Evolutionary conservation across 352 stramenopile genomes (phyloP).

Genomic region (Phytophthora colocasiae): DNA sequence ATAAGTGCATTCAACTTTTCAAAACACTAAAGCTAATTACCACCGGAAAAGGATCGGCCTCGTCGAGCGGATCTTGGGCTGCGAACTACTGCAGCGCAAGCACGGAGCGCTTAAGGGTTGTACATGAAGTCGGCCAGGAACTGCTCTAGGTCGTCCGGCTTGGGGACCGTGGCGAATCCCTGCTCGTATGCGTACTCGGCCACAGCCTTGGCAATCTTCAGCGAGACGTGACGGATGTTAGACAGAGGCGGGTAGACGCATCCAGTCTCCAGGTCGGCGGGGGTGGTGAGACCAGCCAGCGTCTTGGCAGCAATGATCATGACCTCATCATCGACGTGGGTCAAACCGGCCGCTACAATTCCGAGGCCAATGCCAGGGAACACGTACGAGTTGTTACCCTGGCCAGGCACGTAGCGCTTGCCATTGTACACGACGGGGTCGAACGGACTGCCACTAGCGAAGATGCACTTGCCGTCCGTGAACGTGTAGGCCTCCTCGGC

Average conservation of each 20-base stretch:
- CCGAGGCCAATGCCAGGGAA: constrained; percentile 97
- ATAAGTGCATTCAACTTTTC: constrained; percentile 36
- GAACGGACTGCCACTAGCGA: constrained; percentile 96
- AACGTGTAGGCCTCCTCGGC: constrained; percentile 97
- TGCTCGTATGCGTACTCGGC: constrained; percentile 81
- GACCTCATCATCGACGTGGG: constrained; percentile 81
- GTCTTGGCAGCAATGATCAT: constrained; percentile 87
- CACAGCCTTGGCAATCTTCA: constrained; percentile 93
- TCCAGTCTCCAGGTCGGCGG: constrained; percentile 91
- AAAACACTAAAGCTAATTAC: constrained; percentile 35
- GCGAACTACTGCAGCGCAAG: constrained; percentile 26
- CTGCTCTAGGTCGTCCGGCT: constrained; percentile 60
- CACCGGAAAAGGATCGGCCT: constrained; percentile 13
- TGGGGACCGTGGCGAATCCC: constrained; percentile 61
- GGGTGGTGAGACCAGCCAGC: constrained; percentile 75
- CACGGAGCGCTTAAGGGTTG: constrained; percentile 62
- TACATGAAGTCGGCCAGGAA: constrained; percentile 73
- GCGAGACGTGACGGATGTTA: constrained; percentile 93
- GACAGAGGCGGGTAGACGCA: constrained; percentile 95
- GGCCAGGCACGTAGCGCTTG: constrained; percentile 82
- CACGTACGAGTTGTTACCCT: constrained; percentile 98
- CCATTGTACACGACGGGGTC: constrained; percentile 93
- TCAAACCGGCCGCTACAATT: constrained; percentile 87
- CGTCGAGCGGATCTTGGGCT: constrained; percentile 12
- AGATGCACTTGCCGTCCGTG: constrained; percentile 96